Evolutionary conservation across 2,329 filamentous ascomycete genomes (phyloP).

Genomic region (Stachybotrys elegans): DNA sequence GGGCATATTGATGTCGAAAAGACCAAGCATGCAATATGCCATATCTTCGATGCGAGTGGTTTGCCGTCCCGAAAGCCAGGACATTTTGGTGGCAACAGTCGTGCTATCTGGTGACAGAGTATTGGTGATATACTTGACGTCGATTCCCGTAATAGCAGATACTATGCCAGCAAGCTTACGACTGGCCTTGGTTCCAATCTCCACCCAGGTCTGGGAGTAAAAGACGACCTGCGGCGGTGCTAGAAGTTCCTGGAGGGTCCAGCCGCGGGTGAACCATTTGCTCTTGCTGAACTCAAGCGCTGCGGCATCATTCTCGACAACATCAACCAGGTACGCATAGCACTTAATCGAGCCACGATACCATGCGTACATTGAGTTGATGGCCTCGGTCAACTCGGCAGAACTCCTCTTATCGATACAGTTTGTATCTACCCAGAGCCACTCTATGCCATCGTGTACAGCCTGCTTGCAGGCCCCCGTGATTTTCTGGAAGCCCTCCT

Average conservation of each 20-base stretch:
- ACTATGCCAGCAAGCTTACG: too few species aligned
- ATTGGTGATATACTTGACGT: too few species aligned
- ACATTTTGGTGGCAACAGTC: too few species aligned
- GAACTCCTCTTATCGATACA: conserved; percentile 19
- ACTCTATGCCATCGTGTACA: conserved; percentile 8
- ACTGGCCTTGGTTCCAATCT: not conserved
- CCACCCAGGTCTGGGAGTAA: conserved; percentile 14
- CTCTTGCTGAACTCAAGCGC: conserved; percentile 10
- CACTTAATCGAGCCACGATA: conserved; percentile 15
- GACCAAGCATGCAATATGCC: too few species aligned
- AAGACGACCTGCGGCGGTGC: conserved; percentile 17
- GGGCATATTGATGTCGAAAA: too few species aligned
- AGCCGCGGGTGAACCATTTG: conserved; percentile 19
- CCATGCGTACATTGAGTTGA: conserved; percentile 8
- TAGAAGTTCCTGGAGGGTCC: conserved; percentile 21
- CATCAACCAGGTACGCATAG: conserved; percentile 17
- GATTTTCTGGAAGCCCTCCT: conserved; percentile 13
- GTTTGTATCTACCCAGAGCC: conserved; percentile 19
- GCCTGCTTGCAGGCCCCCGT: conserved; percentile 10
- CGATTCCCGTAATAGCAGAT: too few species aligned
- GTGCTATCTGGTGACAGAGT: too few species aligned
- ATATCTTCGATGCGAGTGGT: too few species aligned
- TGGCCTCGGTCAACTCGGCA: conserved; percentile 16
- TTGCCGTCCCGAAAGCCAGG: too few species aligned
- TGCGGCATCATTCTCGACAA: conserved; percentile 3